Evolutionary conservation across 345 rosid species (phyloP).

Genomic region (Gynandropsis gynandra): DNA sequence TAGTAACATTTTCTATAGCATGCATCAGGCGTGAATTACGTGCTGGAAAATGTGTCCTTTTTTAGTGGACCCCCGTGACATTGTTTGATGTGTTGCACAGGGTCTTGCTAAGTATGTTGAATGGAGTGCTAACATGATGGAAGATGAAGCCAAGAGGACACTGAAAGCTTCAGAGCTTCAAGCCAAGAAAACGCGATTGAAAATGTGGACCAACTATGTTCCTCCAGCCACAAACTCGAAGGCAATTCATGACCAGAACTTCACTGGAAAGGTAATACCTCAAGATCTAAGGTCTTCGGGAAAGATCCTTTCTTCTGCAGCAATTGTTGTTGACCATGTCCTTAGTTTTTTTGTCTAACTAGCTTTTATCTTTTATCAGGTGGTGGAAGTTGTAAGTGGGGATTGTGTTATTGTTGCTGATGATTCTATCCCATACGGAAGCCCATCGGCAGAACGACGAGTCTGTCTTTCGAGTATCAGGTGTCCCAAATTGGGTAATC

Average conservation of each 20-base stretch:
- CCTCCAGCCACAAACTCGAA: constrained; percentile 78
- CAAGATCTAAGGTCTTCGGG: not conserved
- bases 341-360: constrained; percentile 5
- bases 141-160: constrained; percentile 73
- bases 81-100: constrained; percentile 31
- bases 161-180: constrained; percentile 84
- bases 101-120: constrained; percentile 95
- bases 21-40: not conserved
- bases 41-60: not conserved
- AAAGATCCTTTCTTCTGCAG: constrained; percentile 2
- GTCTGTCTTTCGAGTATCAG: constrained; percentile 90
- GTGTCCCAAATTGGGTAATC: constrained; percentile 84
- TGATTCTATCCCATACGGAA: constrained; percentile 80
- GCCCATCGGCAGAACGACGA: constrained; percentile 78
- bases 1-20: constrained; percentile 4
- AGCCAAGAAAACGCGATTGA: constrained; percentile 72
- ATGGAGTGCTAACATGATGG: constrained; percentile 99
- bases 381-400: constrained; percentile 94
- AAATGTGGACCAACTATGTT: constrained; percentile 81
- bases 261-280: constrained; percentile 69
- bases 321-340: not conserved
- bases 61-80: too few relatives aligned
- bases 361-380: constrained; percentile 35
- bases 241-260: constrained; percentile 87
- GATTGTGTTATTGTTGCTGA: constrained; percentile 87